Evolutionary conservation across 2,329 filamentous ascomycete genomes (phyloP).

Genomic region (Sclerotinia subarctica): DNA sequence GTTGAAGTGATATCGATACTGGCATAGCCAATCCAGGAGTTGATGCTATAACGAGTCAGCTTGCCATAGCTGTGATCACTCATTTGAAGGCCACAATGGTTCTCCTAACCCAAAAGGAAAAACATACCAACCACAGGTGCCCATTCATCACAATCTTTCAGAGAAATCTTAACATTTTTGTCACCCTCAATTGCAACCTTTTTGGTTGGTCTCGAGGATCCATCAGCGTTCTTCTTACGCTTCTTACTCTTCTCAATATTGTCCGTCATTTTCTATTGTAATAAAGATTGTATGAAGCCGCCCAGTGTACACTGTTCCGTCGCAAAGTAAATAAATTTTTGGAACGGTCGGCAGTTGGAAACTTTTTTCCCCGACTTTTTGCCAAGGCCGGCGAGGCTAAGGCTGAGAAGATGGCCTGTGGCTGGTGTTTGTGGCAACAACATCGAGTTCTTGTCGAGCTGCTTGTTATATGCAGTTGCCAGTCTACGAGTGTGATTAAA

Average conservation of each 20-base stretch:
- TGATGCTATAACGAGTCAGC: constrained; percentile 32
- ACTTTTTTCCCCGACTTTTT: constrained; percentile 22
- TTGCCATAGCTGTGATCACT: not conserved
- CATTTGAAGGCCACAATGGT: not conserved
- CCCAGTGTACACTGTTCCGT: not conserved
- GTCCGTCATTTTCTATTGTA: constrained; percentile 31
- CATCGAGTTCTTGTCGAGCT: not conserved
- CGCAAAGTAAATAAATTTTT: constrained; percentile 19
- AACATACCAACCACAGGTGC: constrained; percentile 54
- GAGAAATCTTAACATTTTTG: constrained; percentile 45
- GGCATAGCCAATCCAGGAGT: constrained; percentile 39
- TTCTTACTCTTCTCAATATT: constrained; percentile 42
- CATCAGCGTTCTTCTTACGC: constrained; percentile 50
- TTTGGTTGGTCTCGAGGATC: constrained; percentile 45
- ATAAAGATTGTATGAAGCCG: not conserved
- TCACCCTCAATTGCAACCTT: constrained; percentile 48
- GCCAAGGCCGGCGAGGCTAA: constrained; percentile 4
- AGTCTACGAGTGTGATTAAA: not conserved
- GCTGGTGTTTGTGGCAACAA: not conserved
- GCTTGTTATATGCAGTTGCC: not conserved
- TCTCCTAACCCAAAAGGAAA: not conserved
- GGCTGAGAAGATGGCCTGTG: not conserved
- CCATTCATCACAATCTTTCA: constrained; percentile 46
- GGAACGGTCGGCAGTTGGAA: constrained; percentile 16
- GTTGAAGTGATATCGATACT: constrained; percentile 34